phyloP scores from a whole-genome alignment of 805 yeast species.

The Schwanniomyces sp. region DNA sequence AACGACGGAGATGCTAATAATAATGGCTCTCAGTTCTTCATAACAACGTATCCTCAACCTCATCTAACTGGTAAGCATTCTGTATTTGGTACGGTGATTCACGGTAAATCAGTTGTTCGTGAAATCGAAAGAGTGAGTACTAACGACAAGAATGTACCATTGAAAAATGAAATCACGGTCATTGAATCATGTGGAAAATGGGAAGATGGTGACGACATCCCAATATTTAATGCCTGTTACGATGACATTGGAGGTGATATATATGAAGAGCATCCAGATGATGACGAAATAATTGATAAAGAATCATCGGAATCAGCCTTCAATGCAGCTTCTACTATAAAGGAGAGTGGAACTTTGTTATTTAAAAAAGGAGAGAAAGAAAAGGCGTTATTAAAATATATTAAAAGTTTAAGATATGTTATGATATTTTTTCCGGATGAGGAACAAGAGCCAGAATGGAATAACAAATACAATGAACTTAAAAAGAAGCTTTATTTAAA shows the following conservation, averaged over 20 bases:
- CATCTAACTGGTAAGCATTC: conserved; percentile 78
- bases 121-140: conserved; percentile 54
- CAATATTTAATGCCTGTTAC: conserved; percentile 63
- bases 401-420: conserved; percentile 64
- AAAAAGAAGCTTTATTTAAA: conserved; percentile 59
- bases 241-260: conserved; percentile 64
- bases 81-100: conserved; percentile 69
- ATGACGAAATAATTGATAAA: conserved; percentile 57
- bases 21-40: conserved; percentile 70
- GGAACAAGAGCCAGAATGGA: conserved; percentile 58
- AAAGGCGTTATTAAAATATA: conserved; percentile 62
- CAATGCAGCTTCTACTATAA: conserved; percentile 54
- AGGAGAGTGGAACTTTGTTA: conserved; percentile 63
- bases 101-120: conserved; percentile 69
- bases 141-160: conserved; percentile 42
- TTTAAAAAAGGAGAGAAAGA: conserved; percentile 52
- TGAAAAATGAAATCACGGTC: conserved; percentile 39
- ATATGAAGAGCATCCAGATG: conserved; percentile 78
- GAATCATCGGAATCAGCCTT: conserved; percentile 56
- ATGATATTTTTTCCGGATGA: conserved; percentile 72
- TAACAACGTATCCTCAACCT: conserved; percentile 65
- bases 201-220: conserved; percentile 51
- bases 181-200: conserved; percentile 66
- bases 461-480: conserved; percentile 47
- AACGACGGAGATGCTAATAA: conserved; percentile 48